Evolutionary conservation across 352 stramenopile species (phyloP).

Genomic region (Saprolegnia diclina): DNA sequence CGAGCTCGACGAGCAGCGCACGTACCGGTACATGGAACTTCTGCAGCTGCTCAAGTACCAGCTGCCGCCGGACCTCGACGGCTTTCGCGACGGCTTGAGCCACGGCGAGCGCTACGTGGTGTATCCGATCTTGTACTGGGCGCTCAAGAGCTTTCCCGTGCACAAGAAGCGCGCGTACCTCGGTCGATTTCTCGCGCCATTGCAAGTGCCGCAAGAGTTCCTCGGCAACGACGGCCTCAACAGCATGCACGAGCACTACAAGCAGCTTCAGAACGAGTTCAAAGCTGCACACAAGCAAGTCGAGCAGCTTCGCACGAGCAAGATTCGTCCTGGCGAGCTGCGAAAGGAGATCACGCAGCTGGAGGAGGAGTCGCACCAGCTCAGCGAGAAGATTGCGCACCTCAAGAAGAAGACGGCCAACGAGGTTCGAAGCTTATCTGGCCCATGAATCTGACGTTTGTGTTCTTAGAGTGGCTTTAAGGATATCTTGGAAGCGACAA

Average conservation of each 20-base stretch:
- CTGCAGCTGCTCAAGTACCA: constrained; percentile 92
- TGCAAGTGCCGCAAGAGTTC: constrained; percentile 92
- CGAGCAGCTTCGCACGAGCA: constrained; percentile 69
- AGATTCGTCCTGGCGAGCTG: constrained; percentile 78
- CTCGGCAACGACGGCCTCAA: constrained; percentile 78
- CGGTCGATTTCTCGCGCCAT: constrained; percentile 84
- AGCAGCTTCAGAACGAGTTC: constrained; percentile 91
- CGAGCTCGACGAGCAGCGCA: constrained; percentile 70
- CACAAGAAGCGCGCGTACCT: constrained; percentile 94
- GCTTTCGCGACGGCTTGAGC: constrained; percentile 67
- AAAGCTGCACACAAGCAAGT: constrained; percentile 88
- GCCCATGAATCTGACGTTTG: not conserved
- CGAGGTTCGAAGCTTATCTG: constrained; percentile 30
- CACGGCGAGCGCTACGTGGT: constrained; percentile 83
- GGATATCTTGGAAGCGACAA: constrained; percentile 87
- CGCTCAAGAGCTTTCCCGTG: constrained; percentile 74
- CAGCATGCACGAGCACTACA: constrained; percentile 87
- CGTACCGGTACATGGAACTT: constrained; percentile 86
- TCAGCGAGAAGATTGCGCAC: constrained; percentile 86
- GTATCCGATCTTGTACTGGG: constrained; percentile 91
- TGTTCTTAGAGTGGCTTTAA: constrained; percentile 55
- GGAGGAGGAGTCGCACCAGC: constrained; percentile 86
- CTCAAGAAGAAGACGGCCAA: constrained; percentile 84
- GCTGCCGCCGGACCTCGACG: constrained; percentile 59
- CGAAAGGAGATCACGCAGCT: constrained; percentile 88